Evolutionary conservation across 345 rosid species (phyloP).

Genomic region (Eucalyptus shirleyi): DNA sequence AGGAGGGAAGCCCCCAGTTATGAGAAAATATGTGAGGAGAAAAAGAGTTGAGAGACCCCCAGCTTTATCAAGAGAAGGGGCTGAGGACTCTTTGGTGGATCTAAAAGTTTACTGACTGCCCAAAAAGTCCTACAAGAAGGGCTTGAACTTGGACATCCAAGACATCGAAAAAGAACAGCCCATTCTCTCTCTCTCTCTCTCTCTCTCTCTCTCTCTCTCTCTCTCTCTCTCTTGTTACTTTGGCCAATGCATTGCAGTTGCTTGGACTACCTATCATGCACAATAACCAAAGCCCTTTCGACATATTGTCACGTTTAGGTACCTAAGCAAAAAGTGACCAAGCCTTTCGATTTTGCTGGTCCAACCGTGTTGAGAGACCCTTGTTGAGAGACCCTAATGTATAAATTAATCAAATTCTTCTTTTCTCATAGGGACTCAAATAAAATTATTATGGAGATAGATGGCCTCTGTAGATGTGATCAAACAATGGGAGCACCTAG

Average conservation of each 20-base stretch:
- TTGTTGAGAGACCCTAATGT: not conserved
- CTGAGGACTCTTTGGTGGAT: constrained; percentile 9
- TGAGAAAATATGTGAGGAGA: constrained; percentile 38
- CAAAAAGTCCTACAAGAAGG: constrained; percentile 35
- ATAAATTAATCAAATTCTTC: not conserved
- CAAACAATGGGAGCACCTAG: constrained; percentile 22
- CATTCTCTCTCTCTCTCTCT: not conserved
- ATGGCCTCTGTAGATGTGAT: constrained; percentile 18
- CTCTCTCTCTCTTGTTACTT: not conserved
- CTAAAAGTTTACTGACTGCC: not conserved
- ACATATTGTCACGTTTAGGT: constrained; percentile 8
- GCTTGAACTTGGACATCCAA: constrained; percentile 27
- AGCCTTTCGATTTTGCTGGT: not conserved
- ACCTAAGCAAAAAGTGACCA: not conserved
- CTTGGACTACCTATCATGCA: constrained; percentile 8
- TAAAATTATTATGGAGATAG: constrained; percentile 19
- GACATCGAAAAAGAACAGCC: not conserved
- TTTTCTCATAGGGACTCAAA: constrained; percentile 20
- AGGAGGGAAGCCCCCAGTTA: constrained; percentile 21
- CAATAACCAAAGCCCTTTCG: constrained; percentile 3
- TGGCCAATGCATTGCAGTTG: constrained; percentile 8
- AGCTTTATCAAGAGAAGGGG: constrained; percentile 7
- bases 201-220: not conserved
- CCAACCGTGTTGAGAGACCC: not conserved
- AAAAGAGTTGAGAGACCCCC: not conserved